Percentiles rank a stretch among this genome's conserved stretches.
These are phyloP conservation scores for Alternaria tenuissima DNA, from an alignment of 2,329 filamentous ascomycete species.

Conservation along the genomic window DNA sequence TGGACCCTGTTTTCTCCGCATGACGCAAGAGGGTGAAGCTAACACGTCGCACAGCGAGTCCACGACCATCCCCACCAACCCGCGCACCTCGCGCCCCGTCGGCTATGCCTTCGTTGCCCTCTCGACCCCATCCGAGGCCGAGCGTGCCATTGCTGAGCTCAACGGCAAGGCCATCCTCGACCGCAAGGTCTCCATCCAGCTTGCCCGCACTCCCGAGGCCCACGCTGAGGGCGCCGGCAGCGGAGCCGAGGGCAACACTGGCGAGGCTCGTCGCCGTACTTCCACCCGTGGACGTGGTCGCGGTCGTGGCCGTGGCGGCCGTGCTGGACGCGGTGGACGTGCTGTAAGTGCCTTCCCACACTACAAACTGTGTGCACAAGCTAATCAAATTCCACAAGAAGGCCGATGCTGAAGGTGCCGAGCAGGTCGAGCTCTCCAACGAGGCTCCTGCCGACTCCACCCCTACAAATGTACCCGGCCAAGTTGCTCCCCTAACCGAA, in stretches of 20 bases:
- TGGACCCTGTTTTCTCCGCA: slow-evolving; percentile 47
- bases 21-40: slow-evolving; percentile 24
- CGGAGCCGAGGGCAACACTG: slow-evolving; percentile 76
- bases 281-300: slow-evolving; percentile 65
- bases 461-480: slow-evolving; percentile 61
- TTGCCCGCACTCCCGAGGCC: slow-evolving; percentile 95
- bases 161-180: slow-evolving; percentile 96
- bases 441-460: slow-evolving; percentile 54
- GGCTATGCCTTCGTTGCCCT: slow-evolving; percentile 99
- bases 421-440: slow-evolving; percentile 56
- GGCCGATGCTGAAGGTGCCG: slow-evolving; percentile 57
- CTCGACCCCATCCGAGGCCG: slow-evolving; percentile 90
- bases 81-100: slow-evolving; percentile 96
- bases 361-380: slow-evolving; percentile 3
- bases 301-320: slow-evolving; percentile 68
- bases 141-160: slow-evolving; percentile 93
- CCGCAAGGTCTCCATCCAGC: slow-evolving; percentile 98
- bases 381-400: slow-evolving; percentile 45
- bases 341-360: slow-evolving; percentile 61
- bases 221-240: slow-evolving; percentile 76
- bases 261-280: slow-evolving; percentile 66
- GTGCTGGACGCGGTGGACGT: slow-evolving; percentile 69
- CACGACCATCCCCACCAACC: slow-evolving; percentile 99
- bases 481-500: slow-evolving; percentile 60
- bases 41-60: slow-evolving; percentile 75